Evolutionary conservation across 2,329 filamentous ascomycete genomes (phyloP).

Genomic region (Cladophialophora psammophila): DNA sequence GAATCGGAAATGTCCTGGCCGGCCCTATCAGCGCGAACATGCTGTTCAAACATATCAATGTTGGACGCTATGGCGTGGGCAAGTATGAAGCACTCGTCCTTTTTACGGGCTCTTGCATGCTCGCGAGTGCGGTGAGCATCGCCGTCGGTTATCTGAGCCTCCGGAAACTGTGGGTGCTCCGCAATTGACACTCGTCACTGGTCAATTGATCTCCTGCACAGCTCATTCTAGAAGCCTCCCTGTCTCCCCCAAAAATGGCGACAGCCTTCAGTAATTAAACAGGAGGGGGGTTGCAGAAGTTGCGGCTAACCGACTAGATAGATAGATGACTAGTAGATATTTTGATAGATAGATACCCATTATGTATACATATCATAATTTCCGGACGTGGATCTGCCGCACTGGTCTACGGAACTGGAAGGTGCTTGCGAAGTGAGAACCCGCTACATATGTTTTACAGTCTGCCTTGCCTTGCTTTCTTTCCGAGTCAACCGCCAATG

Average conservation of each 20-base stretch:
- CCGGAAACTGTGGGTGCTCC: not conserved
- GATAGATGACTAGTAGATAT: not conserved
- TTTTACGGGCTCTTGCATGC: conserved; percentile 38
- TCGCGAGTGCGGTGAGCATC: conserved; percentile 33
- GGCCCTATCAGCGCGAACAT: conserved; percentile 39
- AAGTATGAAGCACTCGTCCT: conserved; percentile 36
- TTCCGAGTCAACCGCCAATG: too few relatives aligned
- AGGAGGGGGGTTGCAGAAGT: not conserved
- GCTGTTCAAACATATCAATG: conserved; percentile 14
- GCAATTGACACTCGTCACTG: not conserved
- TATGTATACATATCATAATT: too few relatives aligned
- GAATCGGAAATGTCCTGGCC: conserved; percentile 40
- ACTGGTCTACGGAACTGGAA: too few relatives aligned
- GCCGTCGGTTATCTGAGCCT: conserved; percentile 1
- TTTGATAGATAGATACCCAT: too few relatives aligned
- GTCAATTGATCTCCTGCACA: not conserved
- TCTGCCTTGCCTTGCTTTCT: too few relatives aligned
- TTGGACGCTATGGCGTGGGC: conserved; percentile 26
- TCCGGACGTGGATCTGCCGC: too few relatives aligned
- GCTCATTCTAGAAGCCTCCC: not conserved
- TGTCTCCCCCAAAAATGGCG: not conserved
- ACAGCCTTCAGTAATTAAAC: not conserved
- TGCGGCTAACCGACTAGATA: not conserved
- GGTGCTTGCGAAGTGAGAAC: too few relatives aligned
- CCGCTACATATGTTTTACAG: too few relatives aligned